These are phyloP conservation scores for Globisporangium paroecandrum DNA, from an alignment of 352 stramenopile genomes.

Conservation along the genomic window DNA sequence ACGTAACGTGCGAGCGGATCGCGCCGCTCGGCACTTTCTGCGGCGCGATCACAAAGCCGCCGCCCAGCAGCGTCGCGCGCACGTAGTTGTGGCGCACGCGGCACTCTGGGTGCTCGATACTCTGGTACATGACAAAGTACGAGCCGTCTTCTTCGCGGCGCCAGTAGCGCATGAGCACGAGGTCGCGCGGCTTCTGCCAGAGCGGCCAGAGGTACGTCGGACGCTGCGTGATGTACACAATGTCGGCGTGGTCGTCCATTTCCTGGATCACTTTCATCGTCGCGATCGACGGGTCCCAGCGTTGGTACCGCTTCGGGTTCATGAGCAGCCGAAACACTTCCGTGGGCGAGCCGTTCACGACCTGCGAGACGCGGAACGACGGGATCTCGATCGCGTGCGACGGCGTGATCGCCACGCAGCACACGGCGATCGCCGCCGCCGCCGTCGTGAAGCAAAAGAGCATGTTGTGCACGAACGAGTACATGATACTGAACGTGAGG, in stretches of 20 bases:
- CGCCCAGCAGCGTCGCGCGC: slow-evolving; percentile 70
- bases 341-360: slow-evolving; percentile 79
- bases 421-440: slow-evolving; percentile 59
- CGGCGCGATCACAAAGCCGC: slow-evolving; percentile 82
- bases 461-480: slow-evolving; percentile 83
- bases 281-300: slow-evolving; percentile 76
- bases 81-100: slow-evolving; percentile 86
- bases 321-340: slow-evolving; percentile 84
- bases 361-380: slow-evolving; percentile 78
- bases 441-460: slow-evolving; percentile 73
- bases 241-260: slow-evolving; percentile 87
- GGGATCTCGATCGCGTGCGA: slow-evolving; percentile 77
- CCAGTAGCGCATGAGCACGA: slow-evolving; percentile 89
- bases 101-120: slow-evolving; percentile 80
- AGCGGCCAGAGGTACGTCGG: slow-evolving; percentile 83
- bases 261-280: slow-evolving; percentile 82
- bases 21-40: slow-evolving; percentile 74
- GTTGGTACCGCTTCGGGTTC: slow-evolving; percentile 80
- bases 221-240: slow-evolving; percentile 83
- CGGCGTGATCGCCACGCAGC: slow-evolving; percentile 66
- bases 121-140: slow-evolving; percentile 91
- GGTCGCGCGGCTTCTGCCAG: slow-evolving; percentile 82
- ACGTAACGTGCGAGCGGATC: slow-evolving; percentile 80
- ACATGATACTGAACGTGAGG: slow-evolving; percentile 85
- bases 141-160: slow-evolving; percentile 84